Conservation (phyloP, 2,329 filamentous ascomycete species). For the Thelonectria olida region DNA sequence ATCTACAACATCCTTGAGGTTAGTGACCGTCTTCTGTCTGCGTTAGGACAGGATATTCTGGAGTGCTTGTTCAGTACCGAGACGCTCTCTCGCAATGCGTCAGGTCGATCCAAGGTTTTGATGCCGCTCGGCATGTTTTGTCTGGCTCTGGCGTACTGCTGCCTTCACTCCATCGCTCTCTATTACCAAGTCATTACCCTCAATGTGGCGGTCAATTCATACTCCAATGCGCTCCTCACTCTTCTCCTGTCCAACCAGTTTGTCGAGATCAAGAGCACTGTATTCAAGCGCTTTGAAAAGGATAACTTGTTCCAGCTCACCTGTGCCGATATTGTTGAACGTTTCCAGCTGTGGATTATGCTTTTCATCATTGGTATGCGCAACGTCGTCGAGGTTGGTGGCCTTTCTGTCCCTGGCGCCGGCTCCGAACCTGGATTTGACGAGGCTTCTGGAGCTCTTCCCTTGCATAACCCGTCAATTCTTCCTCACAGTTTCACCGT, state of each 20-base stretch:
- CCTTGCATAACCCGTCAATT: slow-evolving; percentile 75
- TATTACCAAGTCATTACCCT: slow-evolving; percentile 98
- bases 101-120: slow-evolving; percentile 90
- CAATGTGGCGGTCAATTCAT: slow-evolving; percentile 98
- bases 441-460: slow-evolving; percentile 62
- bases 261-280: slow-evolving; percentile 97
- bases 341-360: slow-evolving; percentile 98
- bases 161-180: slow-evolving; percentile 84
- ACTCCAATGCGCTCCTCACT: slow-evolving; percentile 93
- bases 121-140: slow-evolving; percentile 92
- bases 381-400: slow-evolving; percentile 95
- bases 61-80: slow-evolving; percentile 96
- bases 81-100: slow-evolving; percentile 85
- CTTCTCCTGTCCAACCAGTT: slow-evolving; percentile 97
- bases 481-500: slow-evolving; percentile 92
- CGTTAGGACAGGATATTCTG: slow-evolving; percentile 93
- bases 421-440: slow-evolving; percentile 58
- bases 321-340: slow-evolving; percentile 95
- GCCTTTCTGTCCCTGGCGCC: slow-evolving; percentile 71
- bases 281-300: slow-evolving; percentile 99
- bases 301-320: slow-evolving; percentile 97
- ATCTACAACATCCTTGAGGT: slow-evolving; percentile 98
- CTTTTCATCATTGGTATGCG: slow-evolving; percentile 94
- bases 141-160: slow-evolving; percentile 86
- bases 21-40: slow-evolving; percentile 87